Conservation (phyloP, 2,329 filamentous ascomycete species). For the Scedosporium dehoogii region DNA sequence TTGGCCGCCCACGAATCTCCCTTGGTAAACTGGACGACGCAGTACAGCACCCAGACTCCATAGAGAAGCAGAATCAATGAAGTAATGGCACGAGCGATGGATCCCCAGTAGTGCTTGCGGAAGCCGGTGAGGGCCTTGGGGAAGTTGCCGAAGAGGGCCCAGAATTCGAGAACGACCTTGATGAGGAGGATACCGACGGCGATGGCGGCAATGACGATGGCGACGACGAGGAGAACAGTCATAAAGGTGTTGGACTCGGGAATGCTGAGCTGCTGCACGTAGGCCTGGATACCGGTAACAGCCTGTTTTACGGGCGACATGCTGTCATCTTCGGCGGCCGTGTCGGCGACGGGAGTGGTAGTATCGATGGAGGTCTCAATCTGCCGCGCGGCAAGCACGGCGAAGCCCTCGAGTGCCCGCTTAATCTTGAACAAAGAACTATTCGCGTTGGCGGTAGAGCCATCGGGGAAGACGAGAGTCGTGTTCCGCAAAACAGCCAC, state of each 20-base stretch:
- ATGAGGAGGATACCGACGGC: slow-evolving; percentile 78
- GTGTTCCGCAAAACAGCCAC: slow-evolving; percentile 65
- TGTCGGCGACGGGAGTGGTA: slow-evolving; percentile 17
- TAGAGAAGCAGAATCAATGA: slow-evolving; percentile 86
- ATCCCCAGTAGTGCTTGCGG: slow-evolving; percentile 93
- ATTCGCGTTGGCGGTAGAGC: slow-evolving; percentile 35
- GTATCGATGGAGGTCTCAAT: slow-evolving; percentile 35
- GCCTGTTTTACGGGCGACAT: slow-evolving; percentile 29
- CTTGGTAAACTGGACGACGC: slow-evolving; percentile 86
- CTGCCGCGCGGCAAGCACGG: slow-evolving; percentile 42
- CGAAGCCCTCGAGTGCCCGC: slow-evolving; percentile 39
- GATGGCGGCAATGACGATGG: slow-evolving; percentile 75
- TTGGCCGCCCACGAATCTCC: slow-evolving; percentile 95
- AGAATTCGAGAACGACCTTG: slow-evolving; percentile 84
- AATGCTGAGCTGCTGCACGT: slow-evolving; percentile 73
- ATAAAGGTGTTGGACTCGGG: slow-evolving; percentile 91
- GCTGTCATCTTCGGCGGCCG: slow-evolving; percentile 15
- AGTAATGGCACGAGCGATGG: slow-evolving; percentile 80
- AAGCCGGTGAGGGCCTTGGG: slow-evolving; percentile 72
- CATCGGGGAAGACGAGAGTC: slow-evolving; percentile 61
- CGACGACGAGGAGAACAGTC: slow-evolving; percentile 82
- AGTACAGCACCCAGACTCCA: slow-evolving; percentile 91
- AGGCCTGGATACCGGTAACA: slow-evolving; percentile 71
- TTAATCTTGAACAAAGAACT: slow-evolving; percentile 36
- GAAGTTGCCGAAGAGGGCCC: slow-evolving; percentile 83